Percentiles rank a stretch among this genome's conserved stretches.
phyloP scores from a whole-genome alignment of 2,329 filamentous ascomycete species.

The Penicillium capsulatum region DNA sequence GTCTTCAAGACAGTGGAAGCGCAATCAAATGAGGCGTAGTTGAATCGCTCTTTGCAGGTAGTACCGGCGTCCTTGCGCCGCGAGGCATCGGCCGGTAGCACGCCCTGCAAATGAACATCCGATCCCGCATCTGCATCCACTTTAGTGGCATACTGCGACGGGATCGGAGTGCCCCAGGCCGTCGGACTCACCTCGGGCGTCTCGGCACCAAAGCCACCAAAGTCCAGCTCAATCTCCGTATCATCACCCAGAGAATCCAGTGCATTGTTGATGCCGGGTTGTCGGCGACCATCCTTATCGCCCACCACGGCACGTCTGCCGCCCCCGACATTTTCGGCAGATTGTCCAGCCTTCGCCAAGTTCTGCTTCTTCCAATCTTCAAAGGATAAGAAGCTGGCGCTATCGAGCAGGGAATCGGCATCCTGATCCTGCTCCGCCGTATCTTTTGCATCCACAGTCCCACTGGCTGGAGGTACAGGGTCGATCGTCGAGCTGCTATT shows the following conservation, averaged over 20 bases:
- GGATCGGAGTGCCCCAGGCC: constrained; percentile 30
- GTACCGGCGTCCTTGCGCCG: constrained; percentile 91
- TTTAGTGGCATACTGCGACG: constrained; percentile 11
- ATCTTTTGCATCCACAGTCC: constrained; percentile 1
- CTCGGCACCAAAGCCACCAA: constrained; percentile 56
- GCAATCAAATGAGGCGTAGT: constrained; percentile 95
- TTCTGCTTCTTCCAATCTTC: constrained; percentile 98
- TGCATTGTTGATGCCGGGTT: constrained; percentile 58
- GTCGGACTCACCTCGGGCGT: constrained; percentile 38
- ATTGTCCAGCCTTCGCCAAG: constrained; percentile 78
- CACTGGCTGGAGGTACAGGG: constrained; percentile 4
- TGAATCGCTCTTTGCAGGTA: constrained; percentile 96
- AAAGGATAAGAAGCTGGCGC: constrained; percentile 86
- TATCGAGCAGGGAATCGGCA: constrained; percentile 63
- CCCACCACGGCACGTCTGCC: constrained; percentile 47
- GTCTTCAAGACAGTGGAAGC: constrained; percentile 91
- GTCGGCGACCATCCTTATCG: constrained; percentile 50
- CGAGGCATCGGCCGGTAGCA: constrained; percentile 52
- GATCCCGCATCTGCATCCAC: constrained; percentile 7
- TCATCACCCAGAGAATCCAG: constrained; percentile 82
- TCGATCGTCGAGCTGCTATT: constrained; percentile 1
- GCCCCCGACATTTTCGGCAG: constrained; percentile 61
- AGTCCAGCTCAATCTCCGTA: constrained; percentile 74
- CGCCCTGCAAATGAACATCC: constrained; percentile 40
- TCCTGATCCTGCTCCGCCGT: constrained; percentile 47